Base-by-base conservation (phyloP, 352 stramenopile species). In the Globisporangium canariense region DNA sequence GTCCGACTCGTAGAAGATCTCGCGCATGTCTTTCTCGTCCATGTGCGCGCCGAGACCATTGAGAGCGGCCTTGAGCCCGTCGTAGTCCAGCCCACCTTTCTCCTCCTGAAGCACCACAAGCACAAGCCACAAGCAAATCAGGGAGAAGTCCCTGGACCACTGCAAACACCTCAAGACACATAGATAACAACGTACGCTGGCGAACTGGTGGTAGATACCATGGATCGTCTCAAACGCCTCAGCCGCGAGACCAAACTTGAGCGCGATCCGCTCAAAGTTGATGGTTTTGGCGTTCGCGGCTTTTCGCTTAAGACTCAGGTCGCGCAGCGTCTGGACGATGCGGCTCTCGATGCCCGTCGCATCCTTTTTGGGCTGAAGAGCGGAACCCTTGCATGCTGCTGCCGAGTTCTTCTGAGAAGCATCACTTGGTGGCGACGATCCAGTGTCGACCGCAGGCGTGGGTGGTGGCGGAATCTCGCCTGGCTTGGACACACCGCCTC, bases 1-100 rank as follows among this genome's bases (percentile, higher is more conserved):
- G 73, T 96, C 87, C n/a, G 86, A 91, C 70, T 94, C 87, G 66
- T 93, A 90, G 64, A 94, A 94, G 63, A 94, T 88, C 56, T 93
- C 83, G 7, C 72, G 68, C 73, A 93, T 76, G 49, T 90, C 83
- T 3, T 73, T 68, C 58, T 90, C 79, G 32, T 89, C 76, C 68
- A 91, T 91, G 11, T 85, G 69, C 18, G 82, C 81, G 0, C 85
- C 85, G 11, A 94, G 64, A 14, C 72, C 68, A 20, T 77, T 72
- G 8, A 95, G 64, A 2, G 74, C 80, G 7, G 71, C 70, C 58
- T 88, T 90, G 45, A 94, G 78, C 1, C 81, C 81, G 32, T 88
- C 77, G 65, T 86, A 90, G 41, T 85, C 74, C 6, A 94, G 71
- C 16, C 80, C 82, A 4, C 79, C 74, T 18, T 88, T 82, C 53